Conservation (phyloP, 2,329 filamentous ascomycete species). For the Allantophomopsis lycopodina region DNA sequence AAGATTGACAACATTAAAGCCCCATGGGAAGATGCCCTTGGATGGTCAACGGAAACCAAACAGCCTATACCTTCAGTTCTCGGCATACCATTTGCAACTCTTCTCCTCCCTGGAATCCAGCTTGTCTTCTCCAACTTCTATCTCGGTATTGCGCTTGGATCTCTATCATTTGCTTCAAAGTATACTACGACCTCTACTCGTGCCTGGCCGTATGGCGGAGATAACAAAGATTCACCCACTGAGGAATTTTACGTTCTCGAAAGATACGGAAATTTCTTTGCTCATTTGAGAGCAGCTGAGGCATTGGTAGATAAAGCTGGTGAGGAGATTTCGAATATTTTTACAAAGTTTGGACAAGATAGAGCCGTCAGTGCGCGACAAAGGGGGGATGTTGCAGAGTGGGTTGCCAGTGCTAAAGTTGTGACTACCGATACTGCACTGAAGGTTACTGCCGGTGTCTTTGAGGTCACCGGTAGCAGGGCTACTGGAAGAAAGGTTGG, state of each 20-base stretch:
- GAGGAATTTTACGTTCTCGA: conserved; percentile 55
- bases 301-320: conserved; percentile 43
- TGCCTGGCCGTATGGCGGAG: conserved; percentile 49
- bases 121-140: conserved; percentile 56
- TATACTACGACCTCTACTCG: conserved; percentile 44
- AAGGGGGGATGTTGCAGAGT: conserved; percentile 47
- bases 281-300: conserved; percentile 44
- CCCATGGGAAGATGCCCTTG: conserved; percentile 46
- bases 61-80: conserved; percentile 34
- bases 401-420: conserved; percentile 48
- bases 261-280: conserved; percentile 49
- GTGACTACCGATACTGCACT: conserved; percentile 46
- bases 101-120: conserved; percentile 51
- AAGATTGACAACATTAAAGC: conserved; percentile 41
- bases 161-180: conserved; percentile 35
- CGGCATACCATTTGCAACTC: conserved; percentile 35
- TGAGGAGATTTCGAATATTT: conserved; percentile 30
- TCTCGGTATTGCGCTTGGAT: conserved; percentile 45
- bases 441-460: conserved; percentile 43
- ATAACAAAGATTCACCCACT: conserved; percentile 39
- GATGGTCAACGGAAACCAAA: conserved; percentile 38
- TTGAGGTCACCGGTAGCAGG: conserved; percentile 48
- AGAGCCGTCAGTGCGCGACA: conserved; percentile 29
- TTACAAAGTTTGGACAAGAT: conserved; percentile 24
- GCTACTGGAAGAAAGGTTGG: conserved; percentile 43